Evolutionary conservation across 1,284 basidiomycete genomes (phyloP).

Genomic region (Trametes sp.): DNA sequence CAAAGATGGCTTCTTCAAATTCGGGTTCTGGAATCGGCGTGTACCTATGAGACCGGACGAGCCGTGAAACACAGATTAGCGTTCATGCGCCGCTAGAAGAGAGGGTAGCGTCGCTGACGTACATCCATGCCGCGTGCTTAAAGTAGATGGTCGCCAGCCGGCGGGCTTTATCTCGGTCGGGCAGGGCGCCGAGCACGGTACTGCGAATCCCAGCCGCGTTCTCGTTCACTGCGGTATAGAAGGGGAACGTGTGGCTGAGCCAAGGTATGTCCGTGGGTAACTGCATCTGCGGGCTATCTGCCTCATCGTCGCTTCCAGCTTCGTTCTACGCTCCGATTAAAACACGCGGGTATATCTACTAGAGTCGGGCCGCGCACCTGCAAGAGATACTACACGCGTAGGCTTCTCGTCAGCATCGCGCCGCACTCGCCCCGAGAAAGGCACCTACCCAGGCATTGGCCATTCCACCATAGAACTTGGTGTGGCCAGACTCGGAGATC

Average conservation of each 20-base stretch:
- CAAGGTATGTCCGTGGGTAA: constrained; percentile 62
- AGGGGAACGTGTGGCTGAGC: constrained; percentile 67
- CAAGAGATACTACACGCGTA: constrained; percentile 44
- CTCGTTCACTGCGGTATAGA: constrained; percentile 53
- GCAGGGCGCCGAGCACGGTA: constrained; percentile 55
- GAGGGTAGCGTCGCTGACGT: constrained; percentile 41
- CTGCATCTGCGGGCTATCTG: constrained; percentile 49
- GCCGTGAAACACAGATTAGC: constrained; percentile 15
- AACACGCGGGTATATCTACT: constrained; percentile 25
- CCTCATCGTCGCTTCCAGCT: constrained; percentile 61
- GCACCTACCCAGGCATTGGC: constrained; percentile 71
- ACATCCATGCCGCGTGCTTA: constrained; percentile 75
- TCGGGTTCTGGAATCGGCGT: constrained; percentile 64
- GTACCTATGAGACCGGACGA: constrained; percentile 53
- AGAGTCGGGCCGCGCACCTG: constrained; percentile 39
- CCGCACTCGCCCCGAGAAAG: constrained; percentile 9
- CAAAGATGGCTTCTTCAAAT: constrained; percentile 58
- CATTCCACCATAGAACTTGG: constrained; percentile 69
- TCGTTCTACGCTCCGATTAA: constrained; percentile 55
- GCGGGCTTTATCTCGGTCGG: constrained; percentile 51
- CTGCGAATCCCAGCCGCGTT: constrained; percentile 51
- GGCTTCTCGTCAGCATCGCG: constrained; percentile 15
- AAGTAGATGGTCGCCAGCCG: constrained; percentile 61
- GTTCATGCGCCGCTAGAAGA: constrained; percentile 22
- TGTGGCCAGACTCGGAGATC: constrained; percentile 64